Base-by-base conservation (phyloP, 352 stramenopile genomes). In the Achlya hypogyna region DNA sequence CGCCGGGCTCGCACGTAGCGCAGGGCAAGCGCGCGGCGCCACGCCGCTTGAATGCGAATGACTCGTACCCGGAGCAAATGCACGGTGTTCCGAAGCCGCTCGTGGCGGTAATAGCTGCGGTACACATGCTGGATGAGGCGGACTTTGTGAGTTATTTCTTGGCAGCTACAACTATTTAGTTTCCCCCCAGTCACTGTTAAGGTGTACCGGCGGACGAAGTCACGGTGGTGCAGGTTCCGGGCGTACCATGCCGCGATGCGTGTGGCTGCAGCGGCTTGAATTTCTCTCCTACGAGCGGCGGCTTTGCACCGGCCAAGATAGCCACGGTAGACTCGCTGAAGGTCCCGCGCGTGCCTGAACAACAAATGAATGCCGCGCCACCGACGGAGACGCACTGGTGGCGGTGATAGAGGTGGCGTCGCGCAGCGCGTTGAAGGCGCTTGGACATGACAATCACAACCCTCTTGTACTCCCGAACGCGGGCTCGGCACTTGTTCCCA, bases 91-190 rank as follows among this genome's bases (percentile, higher is more conserved):
- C 60, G 60, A 22, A 67, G 23, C 4, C 45, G 4, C 34, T 54
- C 22, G 0, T 78, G 73, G 0, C 75, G 76, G 2, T 65, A 43
- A 49, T 74, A 78, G 0, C 78, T 78, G 9, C 80, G 76, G 70
- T 76, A 87, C 0, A 81, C 68, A 0, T 77, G 80, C 47, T 91
- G 80, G 49, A 89, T 88, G 10, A 64, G 53, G 20, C 74, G 49
- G 5, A 78, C 74, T 20, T 76, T 64, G 20, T 18, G 20, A 12
- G 60, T 14, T 34, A 67, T 67, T 0, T 14, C 35, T 9, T n/a
- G 10, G 25, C 34, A 52, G 12, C 60, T 67, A 67, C 23, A 20
- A 0, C 35, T 56, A n/a, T 14, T 20, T 9, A 12, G 18, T 32
- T 6, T 42, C 14, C 6, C 14, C 14, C 34, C 34, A 14, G 14